These are phyloP conservation scores for Saturnispora sekii DNA, from an alignment of 805 yeast species.

Conservation along the genomic window DNA sequence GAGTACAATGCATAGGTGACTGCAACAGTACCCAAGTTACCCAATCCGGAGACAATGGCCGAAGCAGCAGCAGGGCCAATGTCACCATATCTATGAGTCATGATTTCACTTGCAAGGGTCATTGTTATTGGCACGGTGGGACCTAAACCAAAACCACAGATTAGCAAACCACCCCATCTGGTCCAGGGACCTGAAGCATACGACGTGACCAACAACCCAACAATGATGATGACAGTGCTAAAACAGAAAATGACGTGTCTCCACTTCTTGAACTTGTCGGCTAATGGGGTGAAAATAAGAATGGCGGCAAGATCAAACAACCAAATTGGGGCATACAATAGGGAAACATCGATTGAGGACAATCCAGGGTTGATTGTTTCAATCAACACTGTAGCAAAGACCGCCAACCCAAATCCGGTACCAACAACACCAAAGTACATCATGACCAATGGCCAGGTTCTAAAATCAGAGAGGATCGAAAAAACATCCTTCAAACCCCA, in stretches of 20 bases:
- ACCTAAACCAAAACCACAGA: conserved; percentile 82
- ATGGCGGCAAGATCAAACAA: conserved; percentile 73
- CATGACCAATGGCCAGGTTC: conserved; percentile 72
- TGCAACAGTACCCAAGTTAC: conserved; percentile 77
- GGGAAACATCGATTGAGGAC: conserved; percentile 58
- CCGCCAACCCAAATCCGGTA: conserved; percentile 80
- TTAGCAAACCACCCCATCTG: conserved; percentile 68
- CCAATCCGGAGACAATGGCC: conserved; percentile 78
- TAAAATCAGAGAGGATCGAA: conserved; percentile 45
- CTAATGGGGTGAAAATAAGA: conserved; percentile 64
- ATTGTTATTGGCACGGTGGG: conserved; percentile 85
- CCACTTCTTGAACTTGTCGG: conserved; percentile 53
- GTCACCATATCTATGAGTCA: conserved; percentile 64
- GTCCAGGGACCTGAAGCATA: conserved; percentile 68
- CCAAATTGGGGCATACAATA: conserved; percentile 87
- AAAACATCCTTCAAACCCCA: conserved; percentile 58
- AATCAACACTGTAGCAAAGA: conserved; percentile 74
- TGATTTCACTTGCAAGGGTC: conserved; percentile 76
- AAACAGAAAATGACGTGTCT: conserved; percentile 55
- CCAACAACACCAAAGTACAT: conserved; percentile 94
- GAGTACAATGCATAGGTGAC: conserved; percentile 78
- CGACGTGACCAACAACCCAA: conserved; percentile 68
- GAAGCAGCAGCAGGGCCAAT: conserved; percentile 77
- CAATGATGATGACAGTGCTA: conserved; percentile 58
- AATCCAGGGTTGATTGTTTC: conserved; percentile 51